Evolutionary conservation across 2,329 filamentous ascomycete species (phyloP).

Genomic region (Chaetothyriales sp.): DNA sequence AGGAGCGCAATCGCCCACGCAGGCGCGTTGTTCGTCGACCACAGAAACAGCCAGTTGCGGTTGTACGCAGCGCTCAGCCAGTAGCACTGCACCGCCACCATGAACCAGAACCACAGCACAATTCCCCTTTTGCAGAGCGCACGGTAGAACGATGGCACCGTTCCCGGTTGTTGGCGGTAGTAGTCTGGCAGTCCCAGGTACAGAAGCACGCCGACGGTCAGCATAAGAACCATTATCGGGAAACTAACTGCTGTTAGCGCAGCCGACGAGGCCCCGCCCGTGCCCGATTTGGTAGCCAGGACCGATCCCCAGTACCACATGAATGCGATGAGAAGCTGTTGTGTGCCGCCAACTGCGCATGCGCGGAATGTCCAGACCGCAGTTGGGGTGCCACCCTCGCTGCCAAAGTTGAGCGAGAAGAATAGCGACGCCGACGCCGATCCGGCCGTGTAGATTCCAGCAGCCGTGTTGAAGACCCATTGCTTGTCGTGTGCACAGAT

Average conservation of each 20-base stretch:
- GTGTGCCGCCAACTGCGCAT: conserved; percentile 43
- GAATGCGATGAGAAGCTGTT: conserved; percentile 42
- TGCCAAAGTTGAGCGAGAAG: conserved; percentile 46
- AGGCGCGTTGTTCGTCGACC: conserved; percentile 35
- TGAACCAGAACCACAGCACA: conserved; percentile 16
- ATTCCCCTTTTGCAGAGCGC: conserved; percentile 43
- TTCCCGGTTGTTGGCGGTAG: conserved; percentile 45
- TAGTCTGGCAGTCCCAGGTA: conserved; percentile 44
- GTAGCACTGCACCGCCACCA: conserved; percentile 42
- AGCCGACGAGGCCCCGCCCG: conserved; percentile 24
- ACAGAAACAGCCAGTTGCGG: conserved; percentile 46
- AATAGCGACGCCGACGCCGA: conserved; percentile 41
- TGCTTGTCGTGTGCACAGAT: conserved; percentile 28
- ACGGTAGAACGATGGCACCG: conserved; percentile 44
- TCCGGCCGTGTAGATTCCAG: conserved; percentile 40
- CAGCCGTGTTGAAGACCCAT: conserved; percentile 40
- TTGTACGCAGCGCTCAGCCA: conserved; percentile 46
- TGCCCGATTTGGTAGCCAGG: conserved; percentile 26
- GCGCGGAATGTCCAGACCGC: conserved; percentile 44
- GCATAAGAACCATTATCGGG: conserved; percentile 39
- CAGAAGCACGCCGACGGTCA: conserved; percentile 35
- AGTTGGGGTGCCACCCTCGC: conserved; percentile 26
- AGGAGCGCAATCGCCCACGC: conserved; percentile 38
- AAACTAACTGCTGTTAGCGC: conserved; percentile 19
- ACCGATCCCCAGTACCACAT: conserved; percentile 47